phyloP scores from a whole-genome alignment of 768 basidiomycete genomes.

The Leccinum disarticulatum region DNA sequence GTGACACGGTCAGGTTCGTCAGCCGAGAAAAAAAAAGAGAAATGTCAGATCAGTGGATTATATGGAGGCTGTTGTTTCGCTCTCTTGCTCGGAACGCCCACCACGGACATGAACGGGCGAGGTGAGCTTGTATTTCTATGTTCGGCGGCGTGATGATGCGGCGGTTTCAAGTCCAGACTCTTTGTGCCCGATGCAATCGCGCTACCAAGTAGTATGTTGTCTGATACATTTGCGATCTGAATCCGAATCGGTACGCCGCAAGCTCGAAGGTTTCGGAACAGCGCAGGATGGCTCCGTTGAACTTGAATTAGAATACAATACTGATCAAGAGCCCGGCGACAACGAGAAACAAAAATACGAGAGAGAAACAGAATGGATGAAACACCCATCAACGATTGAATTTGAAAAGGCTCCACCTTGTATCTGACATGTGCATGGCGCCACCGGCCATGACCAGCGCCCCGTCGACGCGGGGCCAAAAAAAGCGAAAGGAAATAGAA shows the following conservation, averaged over 20 bases:
- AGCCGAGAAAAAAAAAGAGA: neutral
- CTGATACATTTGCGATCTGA: neutral
- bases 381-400: slow-evolving; percentile 3
- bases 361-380: neutral
- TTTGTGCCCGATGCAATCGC: neutral
- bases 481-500: neutral
- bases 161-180: neutral
- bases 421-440: neutral
- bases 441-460: neutral
- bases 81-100: neutral
- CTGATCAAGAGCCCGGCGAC: neutral
- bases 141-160: neutral
- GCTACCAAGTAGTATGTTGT: neutral
- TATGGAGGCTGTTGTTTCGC: neutral
- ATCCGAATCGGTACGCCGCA: neutral
- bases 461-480: neutral
- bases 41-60: neutral
- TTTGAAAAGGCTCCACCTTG: slow-evolving; percentile 30
- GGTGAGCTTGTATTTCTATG: neutral
- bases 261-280: neutral
- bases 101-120: neutral
- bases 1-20: neutral
- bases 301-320: neutral
- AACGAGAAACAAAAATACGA: neutral
- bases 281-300: neutral